Evolutionary conservation across 139 green algal species (phyloP), one percentile per base, ranked within the genome.

Genomic region (Desmodesmus armatus): DNA sequence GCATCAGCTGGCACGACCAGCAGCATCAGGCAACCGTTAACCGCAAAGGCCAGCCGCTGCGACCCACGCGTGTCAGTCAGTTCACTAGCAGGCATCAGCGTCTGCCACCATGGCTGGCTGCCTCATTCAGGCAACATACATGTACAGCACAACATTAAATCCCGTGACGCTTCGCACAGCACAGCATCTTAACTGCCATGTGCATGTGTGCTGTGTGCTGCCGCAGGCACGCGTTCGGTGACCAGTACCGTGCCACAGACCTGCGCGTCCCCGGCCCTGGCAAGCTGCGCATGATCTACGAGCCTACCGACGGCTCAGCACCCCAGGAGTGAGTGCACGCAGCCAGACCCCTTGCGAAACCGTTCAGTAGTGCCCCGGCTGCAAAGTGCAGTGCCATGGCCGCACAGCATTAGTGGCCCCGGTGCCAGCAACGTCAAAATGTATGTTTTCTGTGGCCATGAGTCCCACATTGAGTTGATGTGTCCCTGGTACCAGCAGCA

Each of bases 201-300:
- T n/a, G n/a, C n/a, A n/a, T n/a, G n/a, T n/a, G 9, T 55, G 47
- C 47, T 55, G 2, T 44, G 15, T n/a, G 31, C 40, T 44, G 13
- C 3, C 33, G 25, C 89, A 96, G 96, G 84, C 97, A 99, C 84
- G 97, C 97, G 4, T 99, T 96, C 90, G 97, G 97, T 35, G 97
- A 99, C 93, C 97, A 99, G 94, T 99, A 99, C 91, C 84, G 90
- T 23, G 97, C 97, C 39, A 99, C 96, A 4, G 96, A 99, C 88
- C 83, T 97, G 23, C 89, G 94, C 29, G 84, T 98, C 35, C 83
- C 88, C 0, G 89, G 91, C 3, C 83, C 94, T 15, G 97, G 97
- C 85, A 98, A 95, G 88, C 85, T 99, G 60, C 89, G 94, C 82
- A 79, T 99, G 82, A 87, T 84, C 3, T 99, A 93, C 89, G 92